phyloP scores from a whole-genome alignment of 768 basidiomycete species.

The Tubosaeta sp. region DNA sequence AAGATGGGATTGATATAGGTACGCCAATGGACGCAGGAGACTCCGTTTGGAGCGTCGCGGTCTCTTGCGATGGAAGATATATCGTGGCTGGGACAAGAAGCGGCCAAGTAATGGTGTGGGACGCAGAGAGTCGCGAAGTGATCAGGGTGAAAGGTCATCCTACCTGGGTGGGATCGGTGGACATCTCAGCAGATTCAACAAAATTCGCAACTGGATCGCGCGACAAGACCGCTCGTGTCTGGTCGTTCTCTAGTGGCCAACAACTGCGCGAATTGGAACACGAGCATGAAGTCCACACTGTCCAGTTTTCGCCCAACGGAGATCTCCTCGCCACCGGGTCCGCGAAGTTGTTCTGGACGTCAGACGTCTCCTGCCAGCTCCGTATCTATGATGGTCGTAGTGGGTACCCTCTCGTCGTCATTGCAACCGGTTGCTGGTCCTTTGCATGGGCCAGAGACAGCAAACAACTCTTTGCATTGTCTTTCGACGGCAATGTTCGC shows the following conservation, averaged over 20 bases:
- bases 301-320: background rate
- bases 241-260: background rate
- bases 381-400: background rate
- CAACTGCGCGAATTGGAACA: background rate
- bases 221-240: background rate
- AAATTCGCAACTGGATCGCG: background rate
- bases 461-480: background rate
- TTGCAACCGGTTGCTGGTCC: background rate
- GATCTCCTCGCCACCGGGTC: background rate
- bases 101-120: no score
- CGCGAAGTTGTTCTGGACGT: background rate
- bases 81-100: no score
- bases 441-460: background rate
- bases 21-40: no score
- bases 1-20: background rate
- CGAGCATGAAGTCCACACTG: background rate
- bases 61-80: no score
- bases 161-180: background rate
- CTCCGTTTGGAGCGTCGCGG: no score
- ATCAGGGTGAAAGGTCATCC: no score
- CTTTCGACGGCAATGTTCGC: background rate
- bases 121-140: no score
- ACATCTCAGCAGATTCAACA: background rate
- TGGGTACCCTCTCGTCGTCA: background rate
- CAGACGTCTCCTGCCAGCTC: background rate